These are phyloP conservation scores for Echites panduratus DNA, from an alignment of 257 asterid genomes.

Conservation along the genomic window DNA sequence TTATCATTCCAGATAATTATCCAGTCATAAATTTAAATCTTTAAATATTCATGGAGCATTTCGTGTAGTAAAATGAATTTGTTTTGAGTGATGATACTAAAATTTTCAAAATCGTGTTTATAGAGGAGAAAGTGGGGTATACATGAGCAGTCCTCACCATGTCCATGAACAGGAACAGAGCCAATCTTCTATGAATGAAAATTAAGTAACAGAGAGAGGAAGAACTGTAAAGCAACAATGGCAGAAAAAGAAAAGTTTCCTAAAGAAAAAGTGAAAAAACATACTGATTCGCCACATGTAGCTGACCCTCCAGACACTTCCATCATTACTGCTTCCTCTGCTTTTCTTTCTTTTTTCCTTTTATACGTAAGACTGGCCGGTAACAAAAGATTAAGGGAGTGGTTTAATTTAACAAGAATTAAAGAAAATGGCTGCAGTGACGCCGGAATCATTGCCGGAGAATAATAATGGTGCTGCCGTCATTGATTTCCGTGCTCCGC, in stretches of 20 bases:
- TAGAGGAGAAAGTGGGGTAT: too few relatives aligned
- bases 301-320: conserved; percentile 46
- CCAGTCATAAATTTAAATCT: too few relatives aligned
- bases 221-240: conserved; percentile 70
- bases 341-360: conserved; percentile 2
- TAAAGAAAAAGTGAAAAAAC: conserved; percentile 26
- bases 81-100: too few relatives aligned
- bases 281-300: conserved; percentile 42
- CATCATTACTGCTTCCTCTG: conserved; percentile 70
- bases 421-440: conserved; percentile 32
- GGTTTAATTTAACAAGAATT: too few relatives aligned
- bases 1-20: too few relatives aligned
- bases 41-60: too few relatives aligned
- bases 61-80: too few relatives aligned
- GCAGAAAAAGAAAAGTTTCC: conserved; percentile 26
- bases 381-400: background rate
- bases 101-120: too few relatives aligned
- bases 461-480: too few relatives aligned
- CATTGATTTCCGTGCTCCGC: conserved; percentile 81
- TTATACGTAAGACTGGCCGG: background rate
- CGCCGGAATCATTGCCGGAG: conserved; percentile 40
- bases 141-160: conserved; percentile 2
- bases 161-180: background rate
- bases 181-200: conserved; percentile 1
- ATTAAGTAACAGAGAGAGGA: conserved; percentile 17